These are phyloP conservation scores for Cercospora brassicicola DNA, from an alignment of 2,329 filamentous ascomycete genomes.

Conservation along the genomic window DNA sequence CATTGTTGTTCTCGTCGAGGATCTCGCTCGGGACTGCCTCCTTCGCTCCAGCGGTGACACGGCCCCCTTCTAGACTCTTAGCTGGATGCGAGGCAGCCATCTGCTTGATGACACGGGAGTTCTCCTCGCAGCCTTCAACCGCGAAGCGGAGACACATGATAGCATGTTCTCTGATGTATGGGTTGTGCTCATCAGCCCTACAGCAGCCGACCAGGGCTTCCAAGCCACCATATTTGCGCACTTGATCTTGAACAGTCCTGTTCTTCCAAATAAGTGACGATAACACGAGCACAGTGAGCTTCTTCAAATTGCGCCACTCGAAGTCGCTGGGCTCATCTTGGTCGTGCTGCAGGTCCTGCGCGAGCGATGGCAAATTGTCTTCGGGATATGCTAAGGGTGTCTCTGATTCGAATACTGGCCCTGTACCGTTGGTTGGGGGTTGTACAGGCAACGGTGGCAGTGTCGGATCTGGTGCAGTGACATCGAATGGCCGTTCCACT, in stretches of 20 bases:
- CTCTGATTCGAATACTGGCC: conserved; percentile 46
- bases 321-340: conserved; percentile 66
- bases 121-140: conserved; percentile 67
- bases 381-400: conserved; percentile 44
- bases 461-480: conserved; percentile 32
- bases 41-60: conserved; percentile 16
- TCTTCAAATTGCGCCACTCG: conserved; percentile 83
- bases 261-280: conserved; percentile 87
- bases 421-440: conserved; percentile 41
- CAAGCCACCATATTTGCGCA: conserved; percentile 80
- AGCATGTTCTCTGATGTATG: conserved; percentile 88
- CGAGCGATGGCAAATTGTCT: conserved; percentile 32
- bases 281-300: conserved; percentile 85
- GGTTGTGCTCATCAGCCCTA: conserved; percentile 87
- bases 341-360: conserved; percentile 42
- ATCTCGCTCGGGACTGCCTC: conserved; percentile 48
- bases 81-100: conserved; percentile 43
- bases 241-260: conserved; percentile 80
- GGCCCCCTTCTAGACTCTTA: conserved; percentile 23
- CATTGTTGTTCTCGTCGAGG: conserved; percentile 42
- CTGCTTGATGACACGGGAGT: conserved; percentile 68
- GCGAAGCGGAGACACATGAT: conserved; percentile 81
- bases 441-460: conserved; percentile 39
- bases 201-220: conserved; percentile 87
- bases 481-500: conserved; percentile 67